phyloP scores from a whole-genome alignment of 2,329 filamentous ascomycete species.

The Hymenoscyphus salicellus region DNA sequence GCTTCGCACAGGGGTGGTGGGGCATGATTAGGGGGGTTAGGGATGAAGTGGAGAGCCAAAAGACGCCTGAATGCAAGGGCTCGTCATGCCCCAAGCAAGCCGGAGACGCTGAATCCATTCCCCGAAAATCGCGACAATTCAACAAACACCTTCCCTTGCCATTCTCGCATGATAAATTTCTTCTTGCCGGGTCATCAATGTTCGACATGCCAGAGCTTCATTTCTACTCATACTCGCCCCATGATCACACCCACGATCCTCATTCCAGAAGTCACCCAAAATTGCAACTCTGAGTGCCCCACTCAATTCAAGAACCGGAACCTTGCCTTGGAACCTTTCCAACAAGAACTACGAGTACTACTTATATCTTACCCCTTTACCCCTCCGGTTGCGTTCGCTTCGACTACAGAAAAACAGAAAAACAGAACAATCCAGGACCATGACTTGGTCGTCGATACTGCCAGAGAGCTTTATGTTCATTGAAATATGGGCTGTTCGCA shows the following conservation, averaged over 20 bases:
- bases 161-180: not conserved
- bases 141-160: not conserved
- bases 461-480: slow-evolving; percentile 54
- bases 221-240: not conserved
- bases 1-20: not conserved
- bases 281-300: not conserved
- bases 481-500: slow-evolving; percentile 59
- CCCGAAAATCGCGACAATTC: not conserved
- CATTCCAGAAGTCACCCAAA: slow-evolving; percentile 9
- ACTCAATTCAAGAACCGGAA: not conserved
- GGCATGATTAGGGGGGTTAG: too few species aligned
- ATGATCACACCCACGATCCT: not conserved
- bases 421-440: slow-evolving; percentile 33
- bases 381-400: slow-evolving; percentile 1
- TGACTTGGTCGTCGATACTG: slow-evolving; percentile 65
- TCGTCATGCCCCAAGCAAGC: slow-evolving; percentile 1
- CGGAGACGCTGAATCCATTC: too few species aligned
- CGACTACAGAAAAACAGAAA: slow-evolving; percentile 4
- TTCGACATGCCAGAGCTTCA: slow-evolving; percentile 9
- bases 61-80: not conserved
- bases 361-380: slow-evolving; percentile 4
- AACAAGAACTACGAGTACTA: not conserved
- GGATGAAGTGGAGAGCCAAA: too few species aligned
- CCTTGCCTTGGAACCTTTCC: not conserved
- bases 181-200: not conserved